Base-by-base conservation (phyloP, 305 asterid genomes). In the Ilex paraguariensis region DNA sequence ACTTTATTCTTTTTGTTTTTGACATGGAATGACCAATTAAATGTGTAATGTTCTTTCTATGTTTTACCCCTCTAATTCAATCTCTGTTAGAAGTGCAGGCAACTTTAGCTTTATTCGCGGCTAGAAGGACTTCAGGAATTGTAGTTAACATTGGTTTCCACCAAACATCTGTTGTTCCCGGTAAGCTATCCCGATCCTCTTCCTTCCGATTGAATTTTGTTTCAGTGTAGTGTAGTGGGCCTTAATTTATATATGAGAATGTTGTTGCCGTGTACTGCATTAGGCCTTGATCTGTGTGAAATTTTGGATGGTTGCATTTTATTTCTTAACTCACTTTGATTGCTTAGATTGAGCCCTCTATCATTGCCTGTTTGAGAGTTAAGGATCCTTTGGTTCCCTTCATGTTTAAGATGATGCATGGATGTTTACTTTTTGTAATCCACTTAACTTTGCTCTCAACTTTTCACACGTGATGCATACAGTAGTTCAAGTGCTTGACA, bases 141-240 rank as follows among this genome's bases (percentile, higher is more conserved):
- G 95, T 87, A 62, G 95, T 93, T 66, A 93, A 93, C 75, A 77
- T 90, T 69, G 99, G 99, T 69, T 93, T 93, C 73, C 82, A 93
- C 73, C 97, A 90, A 57, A 90, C 97, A 52, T 82, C 95, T 56
- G 78, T 93, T 73, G 97, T 93, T 69, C 97, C 99, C 72, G 84
- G 99, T 93, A 84, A 75, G 75, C 60, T 61, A 58, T 68, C 7
- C 42, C 28, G 28, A 21, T 36, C 42, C 6, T 36, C 42, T 21
- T 36, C 4, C 42, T 36, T 28, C 13, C 32, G 9, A 3, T 8
- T 14, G 13, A 8, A 7, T 54, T 10, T 46, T 9, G 28, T 21
- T 21, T 21, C 28, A 21, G 28, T 21, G 28, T 21, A 21, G 28
- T 21, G 28, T 21, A 21, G 28, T 21, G 28, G 28, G 28, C 28